Percentiles rank a stretch among this genome's conserved stretches.
These are phyloP conservation scores for Fimicolochytrium jonesii DNA, from an alignment of 192 early-diverging fungal species.

Conservation along the genomic window DNA sequence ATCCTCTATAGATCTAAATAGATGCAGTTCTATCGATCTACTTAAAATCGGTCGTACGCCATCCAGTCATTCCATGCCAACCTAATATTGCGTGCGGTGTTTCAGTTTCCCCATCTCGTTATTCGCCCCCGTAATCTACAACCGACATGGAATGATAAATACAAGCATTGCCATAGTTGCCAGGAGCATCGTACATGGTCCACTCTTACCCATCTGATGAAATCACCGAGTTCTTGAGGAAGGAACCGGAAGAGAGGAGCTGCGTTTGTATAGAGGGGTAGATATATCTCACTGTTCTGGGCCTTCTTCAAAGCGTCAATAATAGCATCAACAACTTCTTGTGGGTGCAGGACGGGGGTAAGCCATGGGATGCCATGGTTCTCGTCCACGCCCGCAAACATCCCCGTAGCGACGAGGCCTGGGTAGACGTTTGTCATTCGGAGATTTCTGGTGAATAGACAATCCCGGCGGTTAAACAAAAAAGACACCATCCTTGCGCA, in stretches of 20 bases:
- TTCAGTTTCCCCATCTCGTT: too few relatives aligned
- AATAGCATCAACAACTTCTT: slow-evolving; percentile 56
- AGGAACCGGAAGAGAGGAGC: slow-evolving; percentile 17
- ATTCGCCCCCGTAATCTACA: too few relatives aligned
- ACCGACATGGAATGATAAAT: too few relatives aligned
- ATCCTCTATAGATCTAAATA: too few relatives aligned
- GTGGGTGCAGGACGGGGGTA: slow-evolving; percentile 56
- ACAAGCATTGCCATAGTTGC: too few relatives aligned
- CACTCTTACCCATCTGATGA: slow-evolving; percentile 15
- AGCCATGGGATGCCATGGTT: slow-evolving; percentile 51
- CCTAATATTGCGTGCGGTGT: too few relatives aligned
- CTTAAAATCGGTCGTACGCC: too few relatives aligned
- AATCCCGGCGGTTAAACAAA: neutral
- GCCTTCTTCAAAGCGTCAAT: slow-evolving; percentile 53
- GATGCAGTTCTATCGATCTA: too few relatives aligned
- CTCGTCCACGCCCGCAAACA: slow-evolving; percentile 61
- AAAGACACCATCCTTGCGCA: neutral
- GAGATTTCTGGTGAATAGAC: slow-evolving; percentile 43
- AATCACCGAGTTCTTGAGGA: slow-evolving; percentile 29
- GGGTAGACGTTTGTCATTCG: slow-evolving; percentile 67
- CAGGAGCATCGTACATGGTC: too few relatives aligned
- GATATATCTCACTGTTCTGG: slow-evolving; percentile 10
- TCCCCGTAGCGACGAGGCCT: slow-evolving; percentile 64
- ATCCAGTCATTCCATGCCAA: too few relatives aligned
- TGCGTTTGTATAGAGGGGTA: slow-evolving; percentile 29